Evolutionary conservation across 1,139 yeast genomes (phyloP).

Genomic region (Tardiomyces digboiensis): DNA sequence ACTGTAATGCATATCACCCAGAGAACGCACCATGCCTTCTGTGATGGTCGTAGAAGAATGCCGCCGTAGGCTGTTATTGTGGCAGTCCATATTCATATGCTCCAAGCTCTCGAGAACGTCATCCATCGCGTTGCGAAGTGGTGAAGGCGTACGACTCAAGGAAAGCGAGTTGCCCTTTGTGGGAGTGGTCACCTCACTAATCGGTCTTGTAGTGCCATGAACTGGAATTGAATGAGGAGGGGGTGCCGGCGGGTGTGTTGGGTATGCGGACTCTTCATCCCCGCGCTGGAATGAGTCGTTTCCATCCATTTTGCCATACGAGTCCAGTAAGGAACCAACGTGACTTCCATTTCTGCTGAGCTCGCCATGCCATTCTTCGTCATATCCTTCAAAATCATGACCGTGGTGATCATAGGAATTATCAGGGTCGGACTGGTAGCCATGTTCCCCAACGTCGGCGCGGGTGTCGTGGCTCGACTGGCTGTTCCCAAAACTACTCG

Average conservation of each 20-base stretch:
- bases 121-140: slow-evolving; percentile 30
- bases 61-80: neutral
- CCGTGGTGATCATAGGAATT: slow-evolving; percentile 4
- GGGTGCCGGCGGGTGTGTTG: slow-evolving; percentile 19
- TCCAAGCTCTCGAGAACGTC: slow-evolving; percentile 26
- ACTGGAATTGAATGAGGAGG: slow-evolving; percentile 19
- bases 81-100: slow-evolving; percentile 13
- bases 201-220: neutral
- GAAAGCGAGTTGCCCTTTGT: neutral
- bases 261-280: slow-evolving; percentile 6
- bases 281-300: slow-evolving; percentile 2
- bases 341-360: too few relatives aligned
- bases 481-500: neutral
- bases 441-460: too few relatives aligned
- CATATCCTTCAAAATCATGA: slow-evolving; percentile 3
- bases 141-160: slow-evolving; percentile 42
- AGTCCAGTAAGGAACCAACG: too few relatives aligned
- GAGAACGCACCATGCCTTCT: neutral
- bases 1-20: neutral
- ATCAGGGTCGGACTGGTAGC: neutral
- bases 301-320: slow-evolving; percentile 6
- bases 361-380: slow-evolving; percentile 1
- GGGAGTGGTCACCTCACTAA: neutral
- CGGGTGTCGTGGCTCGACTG: neutral
- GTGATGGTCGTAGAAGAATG: neutral